Conservation (phyloP, 768 basidiomycete genomes). For the Hirschioporus abietinus region DNA sequence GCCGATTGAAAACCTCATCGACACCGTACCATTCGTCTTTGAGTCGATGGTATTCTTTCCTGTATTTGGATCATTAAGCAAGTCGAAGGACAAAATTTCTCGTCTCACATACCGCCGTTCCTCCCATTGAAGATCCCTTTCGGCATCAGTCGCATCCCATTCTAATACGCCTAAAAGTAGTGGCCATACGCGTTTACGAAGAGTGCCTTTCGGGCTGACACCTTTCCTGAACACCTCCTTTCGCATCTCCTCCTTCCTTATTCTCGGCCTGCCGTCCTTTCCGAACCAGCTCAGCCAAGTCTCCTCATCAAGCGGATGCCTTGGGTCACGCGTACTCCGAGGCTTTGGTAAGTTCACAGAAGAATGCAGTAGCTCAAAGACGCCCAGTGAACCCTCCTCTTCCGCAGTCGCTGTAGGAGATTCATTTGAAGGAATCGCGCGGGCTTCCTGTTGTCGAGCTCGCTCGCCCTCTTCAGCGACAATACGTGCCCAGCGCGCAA, state of each 20-base stretch:
- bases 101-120: slow-evolving; percentile 47
- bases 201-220: slow-evolving; percentile 41
- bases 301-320: slow-evolving; percentile 66
- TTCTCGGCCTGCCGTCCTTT: slow-evolving; percentile 59
- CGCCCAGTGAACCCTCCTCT: slow-evolving; percentile 72
- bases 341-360: slow-evolving; percentile 78
- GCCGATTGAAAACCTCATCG: slow-evolving; percentile 74
- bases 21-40: slow-evolving; percentile 83
- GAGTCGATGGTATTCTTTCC: slow-evolving; percentile 61
- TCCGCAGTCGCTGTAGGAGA: slow-evolving; percentile 43
- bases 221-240: slow-evolving; percentile 78
- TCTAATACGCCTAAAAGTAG: slow-evolving; percentile 79
- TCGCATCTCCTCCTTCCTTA: slow-evolving; percentile 64
- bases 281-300: slow-evolving; percentile 79
- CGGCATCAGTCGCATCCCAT: slow-evolving; percentile 66
- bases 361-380: slow-evolving; percentile 82
- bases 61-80: slow-evolving; percentile 24
- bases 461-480: slow-evolving; percentile 98
- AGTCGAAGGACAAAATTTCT: neutral
- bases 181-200: slow-evolving; percentile 83
- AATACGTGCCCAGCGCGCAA: slow-evolving; percentile 94
- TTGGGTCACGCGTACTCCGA: slow-evolving; percentile 75
- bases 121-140: slow-evolving; percentile 58
- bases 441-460: slow-evolving; percentile 74
- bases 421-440: slow-evolving; percentile 40